Conservation (phyloP, 2,329 filamentous ascomycete species). For the Fusarium sp. region DNA sequence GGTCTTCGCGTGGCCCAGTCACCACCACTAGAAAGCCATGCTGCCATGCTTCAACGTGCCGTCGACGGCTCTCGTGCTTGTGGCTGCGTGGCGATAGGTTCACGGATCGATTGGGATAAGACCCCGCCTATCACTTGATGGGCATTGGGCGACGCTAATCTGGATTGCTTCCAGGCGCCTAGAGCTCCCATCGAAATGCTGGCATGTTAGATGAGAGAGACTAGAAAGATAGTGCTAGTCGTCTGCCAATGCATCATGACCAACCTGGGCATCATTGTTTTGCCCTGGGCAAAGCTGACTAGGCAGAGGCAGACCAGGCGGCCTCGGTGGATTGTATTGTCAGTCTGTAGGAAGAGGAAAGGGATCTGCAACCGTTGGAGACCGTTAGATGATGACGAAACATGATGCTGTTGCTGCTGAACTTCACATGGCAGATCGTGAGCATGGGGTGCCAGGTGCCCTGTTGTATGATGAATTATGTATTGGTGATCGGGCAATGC, state of each 20-base stretch:
- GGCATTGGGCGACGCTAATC: slow-evolving; percentile 35
- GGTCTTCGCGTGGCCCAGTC: slow-evolving; percentile 16
- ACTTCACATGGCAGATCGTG: slow-evolving; percentile 6
- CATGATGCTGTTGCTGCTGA: slow-evolving; percentile 29
- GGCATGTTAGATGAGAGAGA: slow-evolving; percentile 19
- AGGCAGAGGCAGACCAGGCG: slow-evolving; percentile 12
- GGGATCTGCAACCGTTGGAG: slow-evolving; percentile 17
- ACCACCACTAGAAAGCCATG: slow-evolving; percentile 22
- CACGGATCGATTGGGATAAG: slow-evolving; percentile 21
- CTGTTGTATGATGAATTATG: not conserved
- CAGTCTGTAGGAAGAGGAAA: not conserved
- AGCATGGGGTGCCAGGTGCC: slow-evolving; percentile 1
- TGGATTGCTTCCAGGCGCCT: slow-evolving; percentile 30
- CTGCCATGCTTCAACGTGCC: slow-evolving; percentile 23
- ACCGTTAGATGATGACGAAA: slow-evolving; percentile 38
- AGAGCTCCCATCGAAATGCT: slow-evolving; percentile 23
- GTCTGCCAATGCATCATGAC: slow-evolving; percentile 39
- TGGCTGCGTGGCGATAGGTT: slow-evolving; percentile 34
- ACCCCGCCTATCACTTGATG: slow-evolving; percentile 17
- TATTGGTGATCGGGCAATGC: slow-evolving; percentile 7
- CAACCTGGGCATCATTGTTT: slow-evolving; percentile 39
- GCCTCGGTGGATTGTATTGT: not conserved
- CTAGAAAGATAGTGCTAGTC: slow-evolving; percentile 16
- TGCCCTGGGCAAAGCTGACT: slow-evolving; percentile 14
- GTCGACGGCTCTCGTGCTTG: slow-evolving; percentile 17